Evolutionary conservation across 352 stramenopile species (phyloP).

Genomic region (Pythium brachiatum): DNA sequence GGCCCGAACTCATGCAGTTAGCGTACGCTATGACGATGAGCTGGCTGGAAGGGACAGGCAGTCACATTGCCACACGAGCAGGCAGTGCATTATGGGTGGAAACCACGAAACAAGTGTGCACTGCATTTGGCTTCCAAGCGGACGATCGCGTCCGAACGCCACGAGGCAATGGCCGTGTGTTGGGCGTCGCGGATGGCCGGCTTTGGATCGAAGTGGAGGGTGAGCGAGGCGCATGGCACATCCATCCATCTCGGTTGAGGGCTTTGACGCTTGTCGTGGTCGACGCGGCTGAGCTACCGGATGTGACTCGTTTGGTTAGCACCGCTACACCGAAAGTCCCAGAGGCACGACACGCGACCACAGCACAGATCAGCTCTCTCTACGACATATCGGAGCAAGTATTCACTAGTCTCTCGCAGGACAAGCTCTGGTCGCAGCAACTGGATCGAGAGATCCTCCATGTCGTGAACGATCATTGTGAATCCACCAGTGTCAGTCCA

Average conservation of each 20-base stretch:
- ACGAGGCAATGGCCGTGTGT: conserved; percentile 66
- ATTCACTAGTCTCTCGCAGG: conserved; percentile 23
- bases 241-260: conserved; percentile 65
- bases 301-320: no score
- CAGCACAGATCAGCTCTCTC: no score
- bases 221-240: conserved; percentile 76
- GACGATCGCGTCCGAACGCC: conserved; percentile 67
- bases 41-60: conserved; percentile 48
- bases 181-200: conserved; percentile 54
- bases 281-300: not conserved
- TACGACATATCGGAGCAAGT: not conserved
- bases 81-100: conserved; percentile 73
- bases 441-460: conserved; percentile 42
- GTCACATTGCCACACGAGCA: conserved; percentile 59
- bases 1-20: conserved; percentile 24
- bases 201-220: conserved; percentile 84
- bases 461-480: conserved; percentile 53
- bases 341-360: no score
- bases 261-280: conserved; percentile 30
- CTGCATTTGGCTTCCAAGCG: conserved; percentile 44
- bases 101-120: conserved; percentile 34
- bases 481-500: conserved; percentile 45
- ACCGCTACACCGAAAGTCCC: no score
- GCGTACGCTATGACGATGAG: conserved; percentile 53
- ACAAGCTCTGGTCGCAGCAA: conserved; percentile 39